Percentiles rank a stretch among this genome's conserved stretches.
phyloP scores from a whole-genome alignment of 169 alveolate genomes.

The Eimeria maxima region DNA sequence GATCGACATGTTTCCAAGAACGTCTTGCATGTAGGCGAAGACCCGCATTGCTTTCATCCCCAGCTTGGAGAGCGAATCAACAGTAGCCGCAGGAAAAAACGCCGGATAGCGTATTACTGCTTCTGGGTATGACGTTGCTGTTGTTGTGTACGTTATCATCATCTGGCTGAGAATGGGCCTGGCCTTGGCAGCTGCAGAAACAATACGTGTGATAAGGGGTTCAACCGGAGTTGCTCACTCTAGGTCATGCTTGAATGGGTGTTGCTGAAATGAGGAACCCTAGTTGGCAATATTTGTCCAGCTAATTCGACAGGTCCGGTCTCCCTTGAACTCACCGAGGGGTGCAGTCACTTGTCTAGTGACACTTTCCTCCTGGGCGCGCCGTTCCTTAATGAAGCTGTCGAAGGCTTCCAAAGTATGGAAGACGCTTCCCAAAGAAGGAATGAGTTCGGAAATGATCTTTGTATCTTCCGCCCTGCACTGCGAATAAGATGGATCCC shows the following conservation, averaged over 20 bases:
- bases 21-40: not conserved
- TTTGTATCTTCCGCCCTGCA: slow-evolving; percentile 72
- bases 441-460: slow-evolving; percentile 34
- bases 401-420: slow-evolving; percentile 15
- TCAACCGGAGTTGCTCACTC: not conserved
- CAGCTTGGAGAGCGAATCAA: not conserved
- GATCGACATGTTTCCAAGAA: slow-evolving; percentile 13
- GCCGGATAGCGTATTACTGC: slow-evolving; percentile 41
- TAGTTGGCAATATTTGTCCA: not conserved
- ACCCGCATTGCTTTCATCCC: slow-evolving; percentile 15
- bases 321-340: slow-evolving; percentile 5
- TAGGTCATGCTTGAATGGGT: not conserved
- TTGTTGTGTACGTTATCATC: slow-evolving; percentile 22
- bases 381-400: slow-evolving; percentile 9
- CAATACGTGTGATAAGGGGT: not conserved
- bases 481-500: slow-evolving; percentile 53
- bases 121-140: not conserved
- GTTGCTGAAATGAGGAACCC: not conserved
- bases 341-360: slow-evolving; percentile 48
- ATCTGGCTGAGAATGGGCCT: slow-evolving; percentile 51
- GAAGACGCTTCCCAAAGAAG: slow-evolving; percentile 37
- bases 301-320: not conserved
- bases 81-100: slow-evolving; percentile 11
- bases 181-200: slow-evolving; percentile 43
- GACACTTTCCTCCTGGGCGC: not conserved